Evolutionary conservation across 169 alveolate genomes (phyloP).

Genomic region (Plasmodium malariae): DNA sequence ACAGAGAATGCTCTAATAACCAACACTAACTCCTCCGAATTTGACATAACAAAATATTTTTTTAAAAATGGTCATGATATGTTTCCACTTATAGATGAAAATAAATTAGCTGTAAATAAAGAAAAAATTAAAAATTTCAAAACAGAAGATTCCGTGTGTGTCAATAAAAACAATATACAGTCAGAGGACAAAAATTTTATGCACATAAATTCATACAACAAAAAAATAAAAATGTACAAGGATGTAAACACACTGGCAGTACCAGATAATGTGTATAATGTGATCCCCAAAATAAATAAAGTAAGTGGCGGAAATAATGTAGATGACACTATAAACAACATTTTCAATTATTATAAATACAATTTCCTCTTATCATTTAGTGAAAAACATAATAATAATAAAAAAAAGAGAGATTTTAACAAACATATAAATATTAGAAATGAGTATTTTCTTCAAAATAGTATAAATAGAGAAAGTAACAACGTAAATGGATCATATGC

Average conservation of each 20-base stretch:
- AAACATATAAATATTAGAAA: conserved; percentile 18
- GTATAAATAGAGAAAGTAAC: background rate
- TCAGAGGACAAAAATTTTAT: conserved; percentile 15
- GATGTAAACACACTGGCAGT: conserved; percentile 52
- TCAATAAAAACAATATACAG: background rate
- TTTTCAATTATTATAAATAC: conserved; percentile 63
- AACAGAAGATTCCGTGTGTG: background rate
- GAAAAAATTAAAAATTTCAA: background rate
- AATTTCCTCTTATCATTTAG: conserved; percentile 52
- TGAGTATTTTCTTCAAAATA: background rate
- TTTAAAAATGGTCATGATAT: too few relatives aligned
- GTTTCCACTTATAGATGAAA: background rate
- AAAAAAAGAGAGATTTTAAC: background rate
- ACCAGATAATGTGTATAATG: conserved; percentile 70
- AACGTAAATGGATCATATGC: background rate
- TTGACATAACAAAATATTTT: too few relatives aligned
- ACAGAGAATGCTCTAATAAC: too few relatives aligned
- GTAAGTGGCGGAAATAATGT: conserved; percentile 6
- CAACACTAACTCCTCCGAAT: too few relatives aligned
- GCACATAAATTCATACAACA: conserved; percentile 43
- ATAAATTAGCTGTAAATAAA: background rate
- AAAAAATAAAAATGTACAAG: conserved; percentile 50
- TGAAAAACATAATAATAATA: conserved; percentile 21
- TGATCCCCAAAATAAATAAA: conserved; percentile 61
- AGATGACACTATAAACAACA: conserved; percentile 45